Evolutionary conservation across 2,329 filamentous ascomycete species (phyloP).

Genomic region (Pseudogymnoascus sp.): DNA sequence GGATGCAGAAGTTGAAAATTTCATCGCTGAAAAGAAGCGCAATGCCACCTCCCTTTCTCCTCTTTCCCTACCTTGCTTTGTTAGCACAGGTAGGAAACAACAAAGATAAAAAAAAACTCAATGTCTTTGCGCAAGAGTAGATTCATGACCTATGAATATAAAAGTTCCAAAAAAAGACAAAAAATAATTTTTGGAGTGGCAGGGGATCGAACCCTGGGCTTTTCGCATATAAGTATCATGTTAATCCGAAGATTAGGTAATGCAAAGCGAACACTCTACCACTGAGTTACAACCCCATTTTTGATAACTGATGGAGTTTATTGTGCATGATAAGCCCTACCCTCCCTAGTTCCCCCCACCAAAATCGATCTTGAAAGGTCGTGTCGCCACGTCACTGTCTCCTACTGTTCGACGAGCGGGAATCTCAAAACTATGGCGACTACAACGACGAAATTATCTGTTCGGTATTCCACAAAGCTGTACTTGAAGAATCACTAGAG

Average conservation of each 20-base stretch:
- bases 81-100: background rate
- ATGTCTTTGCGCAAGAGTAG: background rate
- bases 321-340: background rate
- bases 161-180: background rate
- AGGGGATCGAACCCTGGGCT: conserved; percentile 14
- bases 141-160: background rate
- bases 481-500: too few species aligned
- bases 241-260: conserved; percentile 11
- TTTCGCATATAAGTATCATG: conserved; percentile 13
- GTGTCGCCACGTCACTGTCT: background rate
- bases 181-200: conserved; percentile 6
- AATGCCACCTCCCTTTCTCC: background rate
- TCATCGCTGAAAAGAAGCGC: background rate
- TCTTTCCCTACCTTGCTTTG: background rate
- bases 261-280: conserved; percentile 14
- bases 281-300: conserved; percentile 13
- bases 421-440: too few species aligned
- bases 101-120: background rate
- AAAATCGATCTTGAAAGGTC: background rate
- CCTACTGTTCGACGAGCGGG: too few species aligned
- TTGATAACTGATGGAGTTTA: background rate
- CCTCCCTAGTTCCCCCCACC: background rate
- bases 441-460: too few species aligned
- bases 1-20: background rate
- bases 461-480: too few species aligned